Percentiles rank a stretch among this genome's conserved stretches.
Evolutionary conservation across 2,329 filamentous ascomycete species (phyloP).

Genomic region (Septoria petroselini): DNA sequence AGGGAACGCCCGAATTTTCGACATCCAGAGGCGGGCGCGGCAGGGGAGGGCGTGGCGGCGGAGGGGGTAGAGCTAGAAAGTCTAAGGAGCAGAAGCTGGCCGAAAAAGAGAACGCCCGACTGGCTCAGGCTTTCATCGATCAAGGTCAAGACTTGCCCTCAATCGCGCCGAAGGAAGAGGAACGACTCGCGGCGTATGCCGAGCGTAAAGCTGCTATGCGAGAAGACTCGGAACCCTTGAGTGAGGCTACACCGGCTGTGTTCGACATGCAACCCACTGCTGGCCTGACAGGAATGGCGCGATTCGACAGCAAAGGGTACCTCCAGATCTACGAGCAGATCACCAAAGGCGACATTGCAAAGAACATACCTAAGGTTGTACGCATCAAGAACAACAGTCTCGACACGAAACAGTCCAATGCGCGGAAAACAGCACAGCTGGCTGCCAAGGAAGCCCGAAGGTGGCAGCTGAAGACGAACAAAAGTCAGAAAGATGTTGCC

Average conservation of each 20-base stretch:
- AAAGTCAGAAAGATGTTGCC: slow-evolving; percentile 96
- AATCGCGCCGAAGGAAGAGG: slow-evolving; percentile 59
- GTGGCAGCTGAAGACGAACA: slow-evolving; percentile 97
- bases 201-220: slow-evolving; percentile 26
- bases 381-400: slow-evolving; percentile 84
- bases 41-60: slow-evolving; percentile 32
- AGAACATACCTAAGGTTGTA: slow-evolving; percentile 88
- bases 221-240: slow-evolving; percentile 47
- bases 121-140: slow-evolving; percentile 79
- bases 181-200: slow-evolving; percentile 44
- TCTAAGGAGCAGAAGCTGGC: slow-evolving; percentile 72
- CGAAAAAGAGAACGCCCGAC: slow-evolving; percentile 74
- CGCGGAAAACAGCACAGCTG: slow-evolving; percentile 94
- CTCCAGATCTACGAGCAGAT: slow-evolving; percentile 98
- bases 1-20: slow-evolving; percentile 32
- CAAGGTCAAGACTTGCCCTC: slow-evolving; percentile 69
- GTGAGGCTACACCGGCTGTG: slow-evolving; percentile 53
- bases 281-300: slow-evolving; percentile 37
- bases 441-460: slow-evolving; percentile 95
- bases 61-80: slow-evolving; percentile 70
- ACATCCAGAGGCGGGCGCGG: slow-evolving; percentile 49
- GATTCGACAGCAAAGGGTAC: slow-evolving; percentile 59
- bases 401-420: slow-evolving; percentile 84
- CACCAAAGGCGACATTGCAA: slow-evolving; percentile 80
- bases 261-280: slow-evolving; percentile 34